Evolutionary conservation across 257 asterid genomes (phyloP).

Genomic region (Eucommia ulmoides): DNA sequence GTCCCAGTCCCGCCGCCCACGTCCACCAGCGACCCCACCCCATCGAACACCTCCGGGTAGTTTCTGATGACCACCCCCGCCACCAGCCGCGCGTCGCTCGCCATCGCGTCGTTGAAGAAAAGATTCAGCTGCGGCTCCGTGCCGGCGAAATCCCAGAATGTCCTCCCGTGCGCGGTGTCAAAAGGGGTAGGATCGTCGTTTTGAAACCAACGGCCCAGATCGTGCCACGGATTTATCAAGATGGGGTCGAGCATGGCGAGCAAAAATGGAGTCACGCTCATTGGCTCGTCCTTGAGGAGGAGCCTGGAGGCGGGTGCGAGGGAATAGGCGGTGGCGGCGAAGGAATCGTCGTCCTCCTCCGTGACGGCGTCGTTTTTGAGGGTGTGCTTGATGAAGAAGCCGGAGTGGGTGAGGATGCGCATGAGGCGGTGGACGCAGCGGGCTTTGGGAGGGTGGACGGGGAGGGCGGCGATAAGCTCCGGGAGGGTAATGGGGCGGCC

Average conservation of each 20-base stretch:
- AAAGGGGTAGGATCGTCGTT: constrained; percentile 2
- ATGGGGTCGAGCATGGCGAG: background rate
- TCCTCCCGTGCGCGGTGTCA: background rate
- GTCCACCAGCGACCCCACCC: constrained; percentile 3
- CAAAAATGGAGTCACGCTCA: constrained; percentile 3
- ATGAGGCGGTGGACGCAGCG: too few species aligned
- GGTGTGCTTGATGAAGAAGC: too few species aligned
- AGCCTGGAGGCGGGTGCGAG: too few species aligned
- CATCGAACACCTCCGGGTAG: constrained; percentile 18
- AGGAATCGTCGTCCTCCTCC: too few species aligned
- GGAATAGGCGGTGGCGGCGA: too few species aligned
- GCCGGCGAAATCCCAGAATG: background rate
- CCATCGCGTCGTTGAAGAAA: constrained; percentile 5
- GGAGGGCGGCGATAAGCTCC: too few species aligned
- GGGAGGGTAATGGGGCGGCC: too few species aligned
- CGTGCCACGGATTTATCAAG: too few species aligned
- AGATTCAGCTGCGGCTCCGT: background rate
- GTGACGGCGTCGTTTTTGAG: too few species aligned
- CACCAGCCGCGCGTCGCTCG: constrained; percentile 5
- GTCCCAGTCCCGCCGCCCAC: too few species aligned
- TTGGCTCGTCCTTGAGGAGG: constrained; percentile 5
- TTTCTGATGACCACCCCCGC: background rate
- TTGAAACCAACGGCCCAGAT: constrained; percentile 9
- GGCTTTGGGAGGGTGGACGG: too few species aligned
- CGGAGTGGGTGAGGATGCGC: too few species aligned